These are phyloP conservation scores for Nissolia schottii DNA, from an alignment of 306 rosid genomes.

Conservation along the genomic window DNA sequence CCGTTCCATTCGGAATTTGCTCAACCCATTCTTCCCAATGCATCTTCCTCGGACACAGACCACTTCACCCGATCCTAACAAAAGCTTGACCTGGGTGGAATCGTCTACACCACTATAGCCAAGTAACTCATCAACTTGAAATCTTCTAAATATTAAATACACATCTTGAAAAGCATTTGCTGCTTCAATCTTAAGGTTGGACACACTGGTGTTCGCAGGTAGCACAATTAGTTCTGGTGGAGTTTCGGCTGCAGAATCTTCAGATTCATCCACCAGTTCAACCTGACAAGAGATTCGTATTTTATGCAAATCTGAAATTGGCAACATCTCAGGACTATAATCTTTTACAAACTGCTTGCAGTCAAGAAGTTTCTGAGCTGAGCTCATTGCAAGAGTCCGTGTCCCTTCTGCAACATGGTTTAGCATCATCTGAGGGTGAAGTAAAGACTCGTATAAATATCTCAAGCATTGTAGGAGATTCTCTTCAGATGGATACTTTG, in stretches of 20 bases:
- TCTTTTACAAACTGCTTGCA: slow-evolving; percentile 95
- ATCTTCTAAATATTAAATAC: slow-evolving; percentile 60
- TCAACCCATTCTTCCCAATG: slow-evolving; percentile 55
- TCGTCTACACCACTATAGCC: slow-evolving; percentile 68
- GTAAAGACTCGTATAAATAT: slow-evolving; percentile 66
- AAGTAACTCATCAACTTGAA: slow-evolving; percentile 66
- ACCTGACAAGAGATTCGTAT: slow-evolving; percentile 56
- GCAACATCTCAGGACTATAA: slow-evolving; percentile 44
- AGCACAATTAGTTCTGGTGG: slow-evolving; percentile 71
- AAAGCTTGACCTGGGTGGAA: slow-evolving; percentile 56
- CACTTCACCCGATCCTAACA: slow-evolving; percentile 47
- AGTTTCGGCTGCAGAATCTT: slow-evolving; percentile 39
- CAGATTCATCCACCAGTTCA: slow-evolving; percentile 56
- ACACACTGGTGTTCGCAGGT: slow-evolving; percentile 53
- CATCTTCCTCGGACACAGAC: slow-evolving; percentile 68
- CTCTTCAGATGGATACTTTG: slow-evolving; percentile 57
- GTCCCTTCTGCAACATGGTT: slow-evolving; percentile 46
- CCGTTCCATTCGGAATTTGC: slow-evolving; percentile 81
- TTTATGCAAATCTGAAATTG: slow-evolving; percentile 23
- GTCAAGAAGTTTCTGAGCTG: slow-evolving; percentile 79
- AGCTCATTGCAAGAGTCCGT: slow-evolving; percentile 50
- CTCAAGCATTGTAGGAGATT: slow-evolving; percentile 62
- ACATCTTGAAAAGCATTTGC: slow-evolving; percentile 83
- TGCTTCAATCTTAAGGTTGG: slow-evolving; percentile 65
- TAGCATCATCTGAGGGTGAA: slow-evolving; percentile 69